phyloP scores from a whole-genome alignment of 139 green algal genomes.

The Pycnococcus provasolii region DNA sequence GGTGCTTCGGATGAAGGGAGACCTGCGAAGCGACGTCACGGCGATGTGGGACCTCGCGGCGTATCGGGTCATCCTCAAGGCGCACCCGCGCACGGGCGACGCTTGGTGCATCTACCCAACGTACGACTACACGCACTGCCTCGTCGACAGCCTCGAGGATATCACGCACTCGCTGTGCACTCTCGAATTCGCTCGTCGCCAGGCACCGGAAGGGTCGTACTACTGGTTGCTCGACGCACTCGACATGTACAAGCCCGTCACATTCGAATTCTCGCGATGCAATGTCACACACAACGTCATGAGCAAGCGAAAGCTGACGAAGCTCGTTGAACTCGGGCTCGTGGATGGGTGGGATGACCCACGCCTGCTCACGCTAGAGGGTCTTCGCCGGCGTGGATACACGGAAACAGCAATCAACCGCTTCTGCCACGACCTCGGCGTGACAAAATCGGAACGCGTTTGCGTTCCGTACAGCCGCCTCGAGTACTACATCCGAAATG shows the following conservation, averaged over 20 bases:
- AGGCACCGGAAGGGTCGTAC: slow-evolving; percentile 73
- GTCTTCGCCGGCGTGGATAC: slow-evolving; percentile 77
- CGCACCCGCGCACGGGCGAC: slow-evolving; percentile 77
- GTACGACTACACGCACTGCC: slow-evolving; percentile 99
- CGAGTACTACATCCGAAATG: slow-evolving; percentile 70
- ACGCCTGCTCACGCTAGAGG: slow-evolving; percentile 78
- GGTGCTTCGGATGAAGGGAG: slow-evolving; percentile 70
- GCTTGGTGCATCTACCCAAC: slow-evolving; percentile 97
- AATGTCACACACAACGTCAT: slow-evolving; percentile 96
- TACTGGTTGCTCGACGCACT: slow-evolving; percentile 88
- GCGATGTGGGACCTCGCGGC: slow-evolving; percentile 97
- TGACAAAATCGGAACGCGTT: slow-evolving; percentile 55
- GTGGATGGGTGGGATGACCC: slow-evolving; percentile 96
- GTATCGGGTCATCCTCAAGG: slow-evolving; percentile 81
- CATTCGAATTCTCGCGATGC: slow-evolving; percentile 93
- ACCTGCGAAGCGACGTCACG: slow-evolving; percentile 82
- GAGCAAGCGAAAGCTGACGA: slow-evolving; percentile 93
- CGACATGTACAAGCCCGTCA: slow-evolving; percentile 86
- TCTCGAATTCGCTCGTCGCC: slow-evolving; percentile 90
- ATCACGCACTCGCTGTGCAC: slow-evolving; percentile 98
- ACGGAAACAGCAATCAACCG: slow-evolving; percentile 77
- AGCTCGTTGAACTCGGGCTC: slow-evolving; percentile 63
- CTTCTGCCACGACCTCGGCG: slow-evolving; percentile 64
- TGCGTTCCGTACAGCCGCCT: slow-evolving; percentile 44
- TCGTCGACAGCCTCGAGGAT: slow-evolving; percentile 94